These are phyloP conservation scores for Echium plantagineum DNA, from an alignment of 257 asterid species.

Conservation along the genomic window DNA sequence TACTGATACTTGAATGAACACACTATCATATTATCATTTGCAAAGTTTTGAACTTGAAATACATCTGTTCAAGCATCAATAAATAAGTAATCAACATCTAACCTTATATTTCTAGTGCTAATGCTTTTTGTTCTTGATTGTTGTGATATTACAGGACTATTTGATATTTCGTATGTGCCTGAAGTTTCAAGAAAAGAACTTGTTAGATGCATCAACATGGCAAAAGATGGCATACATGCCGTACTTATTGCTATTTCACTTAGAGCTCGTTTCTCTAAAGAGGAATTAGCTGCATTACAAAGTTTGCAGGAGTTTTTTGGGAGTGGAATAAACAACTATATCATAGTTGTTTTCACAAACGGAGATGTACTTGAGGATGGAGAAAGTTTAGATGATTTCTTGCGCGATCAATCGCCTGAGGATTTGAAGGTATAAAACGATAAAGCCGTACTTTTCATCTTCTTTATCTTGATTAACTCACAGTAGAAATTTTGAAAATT, in stretches of 20 bases:
- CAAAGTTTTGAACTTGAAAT: not conserved
- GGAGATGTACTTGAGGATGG: conserved; percentile 82
- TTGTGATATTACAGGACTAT: conserved; percentile 39
- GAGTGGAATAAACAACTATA: conserved; percentile 46
- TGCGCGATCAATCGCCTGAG: conserved; percentile 40
- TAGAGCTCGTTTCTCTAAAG: conserved; percentile 62
- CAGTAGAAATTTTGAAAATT: no score
- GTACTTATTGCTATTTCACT: conserved; percentile 65
- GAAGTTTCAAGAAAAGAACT: conserved; percentile 48
- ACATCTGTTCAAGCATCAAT: not conserved
- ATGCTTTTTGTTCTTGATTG: not conserved
- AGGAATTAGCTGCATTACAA: conserved; percentile 60
- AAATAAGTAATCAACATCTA: no score
- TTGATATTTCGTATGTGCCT: conserved; percentile 40
- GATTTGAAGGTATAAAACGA: conserved; percentile 36
- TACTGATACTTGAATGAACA: not conserved
- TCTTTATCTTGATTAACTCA: no score
- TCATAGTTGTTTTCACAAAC: conserved; percentile 72
- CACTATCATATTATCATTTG: no score
- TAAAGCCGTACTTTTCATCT: not conserved
- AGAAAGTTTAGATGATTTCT: conserved; percentile 37
- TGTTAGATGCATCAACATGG: conserved; percentile 67
- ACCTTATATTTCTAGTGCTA: not conserved
- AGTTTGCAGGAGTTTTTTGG: conserved; percentile 64
- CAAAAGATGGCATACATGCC: conserved; percentile 93